Evolutionary conservation across 345 rosid genomes (phyloP), one percentile per base, ranked within the genome.

Genomic region (Euclidium syriacum): DNA sequence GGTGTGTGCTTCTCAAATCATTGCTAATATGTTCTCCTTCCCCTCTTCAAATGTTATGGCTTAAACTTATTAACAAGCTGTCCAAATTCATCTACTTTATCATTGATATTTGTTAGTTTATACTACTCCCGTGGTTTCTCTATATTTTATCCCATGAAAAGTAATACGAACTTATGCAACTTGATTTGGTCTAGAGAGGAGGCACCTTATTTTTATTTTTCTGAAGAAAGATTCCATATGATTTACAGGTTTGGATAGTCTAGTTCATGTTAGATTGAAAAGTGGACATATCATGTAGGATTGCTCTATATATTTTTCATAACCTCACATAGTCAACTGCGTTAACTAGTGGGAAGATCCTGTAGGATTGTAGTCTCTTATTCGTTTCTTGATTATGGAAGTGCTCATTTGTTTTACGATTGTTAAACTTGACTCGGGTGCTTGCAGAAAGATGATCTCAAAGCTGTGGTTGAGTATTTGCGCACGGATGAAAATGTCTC

Each of bases 401-500:
- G 23, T 19, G 9, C 2, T 44, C 52, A 30, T 7, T 56, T 14
- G 3, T 19, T 11, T 59, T 14, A 15, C 5, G 6, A 32, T n/a
- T 59, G 14, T 33, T 41, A 32, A 41, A 32, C 18, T 9, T 58
- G 0, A 10, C 0, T 20, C 15, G 42, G 41, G 17, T 60, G 65
- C 76, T 68, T 76, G 58, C 87, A 88, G 96, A 88, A 88, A 75
- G 92, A 88, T 64, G 98, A 88, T 80, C 78, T 88, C 53, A 86
- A 62, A 71, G 90, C 84, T 2, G 98, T 80, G 61, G 98, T 91
- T 60, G 83, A 91, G 79, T 80, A 81, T 75, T 67, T 91, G 70
- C 86, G 96, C 50, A 79, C 83, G 7, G 92, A 88, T 78, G 95
- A 87, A 78, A 85, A 83, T 75, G 92, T 88, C 58, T 85, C 98